phyloP scores from a whole-genome alignment of 1,139 yeast species.

The Sugiyamaella neomexicana region DNA sequence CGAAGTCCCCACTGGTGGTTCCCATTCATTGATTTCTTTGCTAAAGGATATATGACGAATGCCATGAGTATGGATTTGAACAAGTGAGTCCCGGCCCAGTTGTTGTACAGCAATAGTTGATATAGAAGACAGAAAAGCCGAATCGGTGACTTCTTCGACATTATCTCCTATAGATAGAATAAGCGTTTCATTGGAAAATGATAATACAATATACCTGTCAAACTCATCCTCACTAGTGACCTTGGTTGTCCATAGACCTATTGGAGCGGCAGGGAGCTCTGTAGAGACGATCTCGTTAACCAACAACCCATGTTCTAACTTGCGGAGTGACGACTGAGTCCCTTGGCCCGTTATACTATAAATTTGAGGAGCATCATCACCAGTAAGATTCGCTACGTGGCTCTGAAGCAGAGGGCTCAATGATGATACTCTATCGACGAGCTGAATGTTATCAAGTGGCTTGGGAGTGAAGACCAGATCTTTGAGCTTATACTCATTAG shows the following conservation, averaged over 20 bases:
- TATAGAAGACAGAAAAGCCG: conserved; percentile 57
- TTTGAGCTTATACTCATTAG: conserved; percentile 27
- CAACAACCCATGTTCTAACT: conserved; percentile 59
- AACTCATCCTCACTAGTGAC: conserved; percentile 46
- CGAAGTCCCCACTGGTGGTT: conserved; percentile 75
- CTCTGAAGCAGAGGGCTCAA: conserved; percentile 62
- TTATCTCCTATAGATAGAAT: conserved; percentile 70
- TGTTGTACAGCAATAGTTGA: conserved; percentile 71
- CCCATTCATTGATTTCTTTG: conserved; percentile 62
- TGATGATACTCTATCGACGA: conserved; percentile 54
- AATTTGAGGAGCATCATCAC: conserved; percentile 42
- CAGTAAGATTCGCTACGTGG: conserved; percentile 42
- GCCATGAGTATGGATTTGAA: conserved; percentile 77
- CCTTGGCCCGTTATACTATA: conserved; percentile 45
- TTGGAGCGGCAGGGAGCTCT: conserved; percentile 67
- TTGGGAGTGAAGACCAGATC: conserved; percentile 25
- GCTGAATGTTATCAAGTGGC: conserved; percentile 56
- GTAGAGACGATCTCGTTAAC: conserved; percentile 67
- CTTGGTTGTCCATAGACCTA: conserved; percentile 61
- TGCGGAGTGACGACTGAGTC: conserved; percentile 50
- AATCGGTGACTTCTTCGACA: conserved; percentile 72
- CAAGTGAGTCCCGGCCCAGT: conserved; percentile 61
- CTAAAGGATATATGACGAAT: conserved; percentile 58
- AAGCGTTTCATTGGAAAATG: conserved; percentile 68
- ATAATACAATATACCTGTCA: conserved; percentile 66